Conservation (phyloP, 305 asterid genomes). For the Nicotiana rustica region DNA sequence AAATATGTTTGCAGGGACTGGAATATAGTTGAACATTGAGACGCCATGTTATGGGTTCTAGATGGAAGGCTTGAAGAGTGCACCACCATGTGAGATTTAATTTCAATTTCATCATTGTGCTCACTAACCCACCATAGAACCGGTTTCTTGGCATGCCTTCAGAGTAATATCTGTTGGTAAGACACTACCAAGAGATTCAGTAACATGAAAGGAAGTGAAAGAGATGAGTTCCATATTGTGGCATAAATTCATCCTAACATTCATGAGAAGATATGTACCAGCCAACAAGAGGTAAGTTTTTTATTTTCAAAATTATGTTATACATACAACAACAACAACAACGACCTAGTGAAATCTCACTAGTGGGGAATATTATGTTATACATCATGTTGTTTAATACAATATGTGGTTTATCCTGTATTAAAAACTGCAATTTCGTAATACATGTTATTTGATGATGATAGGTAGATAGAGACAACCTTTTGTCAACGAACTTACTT, state of each 20-base stretch:
- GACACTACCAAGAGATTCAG: neutral
- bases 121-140: neutral
- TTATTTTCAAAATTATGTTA: neutral
- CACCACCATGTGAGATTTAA: neutral
- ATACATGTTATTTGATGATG: neutral
- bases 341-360: too few relatives aligned
- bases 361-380: neutral
- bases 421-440: neutral
- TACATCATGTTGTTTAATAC: neutral
- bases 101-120: neutral
- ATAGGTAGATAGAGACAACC: neutral
- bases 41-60: too few relatives aligned
- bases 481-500: neutral
- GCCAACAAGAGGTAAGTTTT: neutral
- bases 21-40: too few relatives aligned
- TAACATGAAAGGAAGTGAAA: neutral
- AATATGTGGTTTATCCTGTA: neutral
- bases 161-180: neutral
- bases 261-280: neutral
- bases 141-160: neutral
- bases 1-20: too few relatives aligned
- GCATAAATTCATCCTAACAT: neutral
- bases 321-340: too few relatives aligned
- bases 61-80: neutral
- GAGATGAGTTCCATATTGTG: neutral